Conservation (phyloP, 305 asterid genomes). For the Fraxinus angustifolia region DNA sequence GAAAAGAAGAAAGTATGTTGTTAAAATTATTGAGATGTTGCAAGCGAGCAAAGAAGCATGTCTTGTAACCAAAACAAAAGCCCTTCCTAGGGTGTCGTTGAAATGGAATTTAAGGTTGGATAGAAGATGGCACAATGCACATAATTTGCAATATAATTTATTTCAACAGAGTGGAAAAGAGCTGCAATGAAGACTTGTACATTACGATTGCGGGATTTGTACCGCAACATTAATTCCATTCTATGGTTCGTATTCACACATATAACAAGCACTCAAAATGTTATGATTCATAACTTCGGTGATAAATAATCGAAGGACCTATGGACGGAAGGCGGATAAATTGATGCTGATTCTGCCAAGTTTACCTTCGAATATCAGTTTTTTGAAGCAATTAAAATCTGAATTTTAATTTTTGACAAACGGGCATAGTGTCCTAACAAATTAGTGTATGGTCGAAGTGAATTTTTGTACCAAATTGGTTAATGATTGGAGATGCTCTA, state of each 20-base stretch:
- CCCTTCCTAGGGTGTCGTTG: no score
- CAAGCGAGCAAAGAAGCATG: no score
- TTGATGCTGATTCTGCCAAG: conserved; percentile 43
- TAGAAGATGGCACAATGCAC: background rate
- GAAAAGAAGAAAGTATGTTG: no score
- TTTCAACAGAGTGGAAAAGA: background rate
- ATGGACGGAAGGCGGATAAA: conserved; percentile 36
- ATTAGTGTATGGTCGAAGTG: no score
- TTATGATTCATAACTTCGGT: background rate
- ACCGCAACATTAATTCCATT: conserved; percentile 28
- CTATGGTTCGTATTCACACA: conserved; percentile 31
- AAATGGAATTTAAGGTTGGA: background rate
- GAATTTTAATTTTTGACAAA: no score
- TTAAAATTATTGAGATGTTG: no score
- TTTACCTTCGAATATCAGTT: conserved; percentile 43
- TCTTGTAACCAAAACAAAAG: no score
- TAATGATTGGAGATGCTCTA: no score
- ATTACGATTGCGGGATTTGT: conserved; percentile 28
- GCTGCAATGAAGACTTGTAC: conserved; percentile 38
- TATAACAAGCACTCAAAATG: no score
- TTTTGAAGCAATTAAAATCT: conserved; percentile 11
- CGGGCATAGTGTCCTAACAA: no score
- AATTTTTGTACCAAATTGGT: no score
- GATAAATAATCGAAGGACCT: conserved; percentile 37
- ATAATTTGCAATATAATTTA: background rate